Evolutionary conservation across 805 yeast genomes (phyloP).

Genomic region (Pichia pseudocactophila): DNA sequence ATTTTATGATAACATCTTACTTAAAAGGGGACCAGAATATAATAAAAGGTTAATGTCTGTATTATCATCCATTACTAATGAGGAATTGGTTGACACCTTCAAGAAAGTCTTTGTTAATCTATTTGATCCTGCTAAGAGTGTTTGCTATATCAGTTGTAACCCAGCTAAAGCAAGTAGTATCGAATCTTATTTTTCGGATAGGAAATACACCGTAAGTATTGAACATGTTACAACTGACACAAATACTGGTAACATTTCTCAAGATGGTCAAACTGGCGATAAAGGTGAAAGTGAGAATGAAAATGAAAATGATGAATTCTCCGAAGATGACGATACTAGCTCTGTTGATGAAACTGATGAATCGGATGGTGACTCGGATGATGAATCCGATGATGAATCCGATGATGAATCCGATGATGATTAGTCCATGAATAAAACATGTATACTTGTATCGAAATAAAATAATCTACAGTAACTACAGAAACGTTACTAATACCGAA

Average conservation of each 20-base stretch:
- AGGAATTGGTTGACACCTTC: conserved; percentile 42
- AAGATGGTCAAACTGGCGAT: too few relatives aligned
- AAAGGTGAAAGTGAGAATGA: too few relatives aligned
- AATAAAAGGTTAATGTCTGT: conserved; percentile 42
- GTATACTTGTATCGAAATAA: too few relatives aligned
- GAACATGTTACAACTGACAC: conserved; percentile 38
- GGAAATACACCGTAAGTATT: conserved; percentile 52
- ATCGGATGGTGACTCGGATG: conserved; percentile 19
- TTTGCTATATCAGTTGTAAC: conserved; percentile 66
- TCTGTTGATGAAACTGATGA: conserved; percentile 9
- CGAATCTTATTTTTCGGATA: conserved; percentile 33
- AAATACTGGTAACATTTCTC: too few relatives aligned
- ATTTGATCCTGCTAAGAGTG: conserved; percentile 48
- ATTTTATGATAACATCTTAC: conserved; percentile 56
- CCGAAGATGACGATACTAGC: conserved; percentile 17
- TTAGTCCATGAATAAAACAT: not conserved
- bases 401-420: conserved; percentile 10
- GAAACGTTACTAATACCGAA: too few relatives aligned
- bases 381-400: conserved; percentile 15
- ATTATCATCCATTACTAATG: conserved; percentile 43
- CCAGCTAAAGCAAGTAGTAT: conserved; percentile 48
- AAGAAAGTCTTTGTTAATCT: conserved; percentile 55
- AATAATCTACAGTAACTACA: too few relatives aligned
- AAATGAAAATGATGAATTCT: conserved; percentile 18
- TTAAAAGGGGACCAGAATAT: conserved; percentile 63